phyloP scores from a whole-genome alignment of 2,329 filamentous ascomycete genomes.

The Penicillium expansum region DNA sequence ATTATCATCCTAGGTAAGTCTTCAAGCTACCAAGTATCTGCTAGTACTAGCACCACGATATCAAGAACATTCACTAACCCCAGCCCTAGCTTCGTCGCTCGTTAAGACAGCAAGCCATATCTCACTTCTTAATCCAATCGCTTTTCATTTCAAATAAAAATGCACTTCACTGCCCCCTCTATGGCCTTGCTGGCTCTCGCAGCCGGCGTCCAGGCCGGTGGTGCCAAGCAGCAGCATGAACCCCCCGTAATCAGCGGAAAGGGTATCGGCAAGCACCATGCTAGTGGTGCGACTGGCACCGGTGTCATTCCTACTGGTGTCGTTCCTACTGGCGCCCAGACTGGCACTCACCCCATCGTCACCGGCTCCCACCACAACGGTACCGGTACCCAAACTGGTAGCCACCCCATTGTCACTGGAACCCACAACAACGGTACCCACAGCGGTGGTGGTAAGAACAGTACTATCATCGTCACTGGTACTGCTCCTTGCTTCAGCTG shows the following conservation, averaged over 20 bases:
- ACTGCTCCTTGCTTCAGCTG: constrained; percentile 8
- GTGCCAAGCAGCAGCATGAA: constrained; percentile 9
- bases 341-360: constrained; percentile 19
- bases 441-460: not conserved
- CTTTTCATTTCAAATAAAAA: constrained; percentile 21
- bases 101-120: constrained; percentile 20
- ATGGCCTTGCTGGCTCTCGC: constrained; percentile 21
- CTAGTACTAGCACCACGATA: not conserved
- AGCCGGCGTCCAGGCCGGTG: constrained; percentile 15
- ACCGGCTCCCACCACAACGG: constrained; percentile 14
- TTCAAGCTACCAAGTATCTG: no score
- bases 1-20: constrained; percentile 11
- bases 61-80: constrained; percentile 4
- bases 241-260: constrained; percentile 15
- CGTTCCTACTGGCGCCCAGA: not conserved
- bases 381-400: constrained; percentile 14
- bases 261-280: not conserved
- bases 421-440: constrained; percentile 9
- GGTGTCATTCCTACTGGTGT: not conserved
- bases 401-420: constrained; percentile 18
- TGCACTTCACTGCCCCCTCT: constrained; percentile 31
- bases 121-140: constrained; percentile 17
- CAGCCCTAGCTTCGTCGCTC: constrained; percentile 19
- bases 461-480: constrained; percentile 13
- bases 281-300: not conserved